A percentile compares a stretch with the other conserved stretches of the same genome.
Conservation (phyloP, 495 filamentous ascomycete genomes). For the Chaetomium fimeti region DNA sequence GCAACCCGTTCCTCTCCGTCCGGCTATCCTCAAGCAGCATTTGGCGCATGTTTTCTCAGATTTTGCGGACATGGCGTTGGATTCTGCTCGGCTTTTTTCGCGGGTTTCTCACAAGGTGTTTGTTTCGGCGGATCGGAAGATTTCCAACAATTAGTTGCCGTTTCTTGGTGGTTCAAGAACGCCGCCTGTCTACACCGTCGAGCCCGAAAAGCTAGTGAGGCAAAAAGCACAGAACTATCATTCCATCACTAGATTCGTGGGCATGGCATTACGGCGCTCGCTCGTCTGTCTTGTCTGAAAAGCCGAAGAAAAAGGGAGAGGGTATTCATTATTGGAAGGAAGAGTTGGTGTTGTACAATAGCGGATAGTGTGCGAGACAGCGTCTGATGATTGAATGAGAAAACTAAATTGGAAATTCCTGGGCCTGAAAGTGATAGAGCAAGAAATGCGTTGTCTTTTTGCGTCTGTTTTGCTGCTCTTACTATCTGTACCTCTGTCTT, state of each 20-base stretch:
- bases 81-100: conserved; percentile 4
- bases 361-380: conserved; percentile 10
- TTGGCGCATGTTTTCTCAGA: conserved; percentile 1
- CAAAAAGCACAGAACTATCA: neutral
- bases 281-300: neutral
- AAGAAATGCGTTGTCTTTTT: neutral
- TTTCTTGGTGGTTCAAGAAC: conserved; percentile 20
- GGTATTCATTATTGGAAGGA: neutral
- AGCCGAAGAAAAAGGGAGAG: neutral
- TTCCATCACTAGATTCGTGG: neutral
- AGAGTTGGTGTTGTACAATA: conserved; percentile 2
- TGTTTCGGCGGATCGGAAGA: conserved; percentile 2
- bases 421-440: neutral
- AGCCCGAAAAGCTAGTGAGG: neutral
- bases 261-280: neutral
- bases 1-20: conserved; percentile 7
- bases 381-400: conserved; percentile 30
- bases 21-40: neutral
- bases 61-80: conserved; percentile 15
- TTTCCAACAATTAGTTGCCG: neutral
- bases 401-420: conserved; percentile 26
- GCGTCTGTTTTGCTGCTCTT: no score
- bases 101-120: neutral
- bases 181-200: neutral
- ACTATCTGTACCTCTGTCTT: no score